Percentiles rank a stretch among this genome's conserved stretches.
These are phyloP conservation scores for Babjeviella inositovora DNA, from an alignment of 805 yeast species.

Conservation along the genomic window DNA sequence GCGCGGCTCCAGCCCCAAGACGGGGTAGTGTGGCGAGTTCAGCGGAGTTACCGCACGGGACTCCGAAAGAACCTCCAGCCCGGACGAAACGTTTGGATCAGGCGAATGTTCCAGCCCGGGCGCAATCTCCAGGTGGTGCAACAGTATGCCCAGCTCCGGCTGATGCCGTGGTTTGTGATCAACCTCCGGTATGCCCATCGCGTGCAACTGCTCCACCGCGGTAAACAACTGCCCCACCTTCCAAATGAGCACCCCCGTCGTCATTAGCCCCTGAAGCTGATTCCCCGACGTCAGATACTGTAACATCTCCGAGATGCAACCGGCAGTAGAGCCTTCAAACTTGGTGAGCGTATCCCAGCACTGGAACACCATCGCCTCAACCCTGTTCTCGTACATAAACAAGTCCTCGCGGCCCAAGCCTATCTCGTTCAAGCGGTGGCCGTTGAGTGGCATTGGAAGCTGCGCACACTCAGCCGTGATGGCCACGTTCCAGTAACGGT, in stretches of 20 bases:
- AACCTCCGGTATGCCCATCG: too few species aligned
- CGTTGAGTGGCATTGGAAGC: slow-evolving; percentile 8
- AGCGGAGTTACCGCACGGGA: too few species aligned
- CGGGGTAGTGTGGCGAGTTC: too few species aligned
- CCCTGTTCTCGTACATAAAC: slow-evolving; percentile 40
- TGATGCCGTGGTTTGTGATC: background rate
- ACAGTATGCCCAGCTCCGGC: background rate
- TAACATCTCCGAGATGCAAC: slow-evolving; percentile 83
- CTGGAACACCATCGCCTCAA: slow-evolving; percentile 40
- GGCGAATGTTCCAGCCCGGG: too few species aligned
- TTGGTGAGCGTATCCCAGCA: slow-evolving; percentile 83
- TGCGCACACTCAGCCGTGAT: slow-evolving; percentile 49
- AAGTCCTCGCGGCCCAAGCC: slow-evolving; percentile 29
- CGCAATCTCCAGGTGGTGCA: too few species aligned
- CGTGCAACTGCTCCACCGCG: slow-evolving; percentile 43
- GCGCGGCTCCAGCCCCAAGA: too few species aligned
- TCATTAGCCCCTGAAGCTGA: slow-evolving; percentile 45
- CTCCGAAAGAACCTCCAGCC: too few species aligned
- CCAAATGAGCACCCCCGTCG: slow-evolving; percentile 58
- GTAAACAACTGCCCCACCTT: slow-evolving; percentile 64
- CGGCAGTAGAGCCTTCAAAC: slow-evolving; percentile 83
- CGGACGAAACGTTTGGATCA: too few species aligned
- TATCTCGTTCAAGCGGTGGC: slow-evolving; percentile 10
- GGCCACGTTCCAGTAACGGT: slow-evolving; percentile 89
- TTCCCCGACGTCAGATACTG: slow-evolving; percentile 66